These are phyloP conservation scores for Selenicereus undatus DNA, from an alignment of 148 eudicot species.

Conservation along the genomic window DNA sequence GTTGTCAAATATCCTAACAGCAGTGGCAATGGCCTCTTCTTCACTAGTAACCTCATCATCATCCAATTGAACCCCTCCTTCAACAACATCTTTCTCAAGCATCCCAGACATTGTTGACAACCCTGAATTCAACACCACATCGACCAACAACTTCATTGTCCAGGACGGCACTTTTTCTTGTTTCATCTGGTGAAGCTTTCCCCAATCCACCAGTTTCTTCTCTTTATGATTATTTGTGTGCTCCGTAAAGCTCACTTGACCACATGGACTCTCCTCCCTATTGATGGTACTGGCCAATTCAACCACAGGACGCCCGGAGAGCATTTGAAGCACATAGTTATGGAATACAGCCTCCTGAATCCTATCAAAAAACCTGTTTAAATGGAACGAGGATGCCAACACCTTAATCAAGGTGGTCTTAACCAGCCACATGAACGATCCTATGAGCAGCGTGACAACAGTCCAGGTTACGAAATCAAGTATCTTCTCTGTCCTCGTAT, in stretches of 20 bases:
- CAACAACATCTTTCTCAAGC: slow-evolving; percentile 51
- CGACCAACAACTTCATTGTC: slow-evolving; percentile 82
- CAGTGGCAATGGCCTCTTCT: slow-evolving; percentile 85
- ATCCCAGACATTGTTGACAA: slow-evolving; percentile 64
- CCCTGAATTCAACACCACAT: slow-evolving; percentile 66
- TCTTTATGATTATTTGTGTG: slow-evolving; percentile 26
- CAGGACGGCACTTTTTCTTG: slow-evolving; percentile 78
- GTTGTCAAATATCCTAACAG: slow-evolving; percentile 60
- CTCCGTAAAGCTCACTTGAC: slow-evolving; percentile 47
- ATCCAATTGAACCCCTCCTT: slow-evolving; percentile 52
- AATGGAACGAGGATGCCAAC: slow-evolving; percentile 79
- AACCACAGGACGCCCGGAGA: slow-evolving; percentile 65
- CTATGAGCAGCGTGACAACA: slow-evolving; percentile 53
- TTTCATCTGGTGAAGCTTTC: slow-evolving; percentile 71
- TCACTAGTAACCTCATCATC: slow-evolving; percentile 73
- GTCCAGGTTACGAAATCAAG: slow-evolving; percentile 52
- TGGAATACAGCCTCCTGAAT: slow-evolving; percentile 76
- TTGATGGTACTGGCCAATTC: slow-evolving; percentile 29
- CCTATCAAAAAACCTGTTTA: slow-evolving; percentile 73
- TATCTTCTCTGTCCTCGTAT: slow-evolving; percentile 10
- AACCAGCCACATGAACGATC: slow-evolving; percentile 62
- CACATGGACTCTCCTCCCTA: slow-evolving; percentile 28
- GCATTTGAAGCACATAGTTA: slow-evolving; percentile 63
- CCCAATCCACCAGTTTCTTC: slow-evolving; percentile 57
- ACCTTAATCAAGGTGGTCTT: slow-evolving; percentile 72